Evolutionary conservation across 2,329 filamentous ascomycete species (phyloP), one percentile per base, ranked within the genome.

Genomic region (Colletotrichum aenigma): DNA sequence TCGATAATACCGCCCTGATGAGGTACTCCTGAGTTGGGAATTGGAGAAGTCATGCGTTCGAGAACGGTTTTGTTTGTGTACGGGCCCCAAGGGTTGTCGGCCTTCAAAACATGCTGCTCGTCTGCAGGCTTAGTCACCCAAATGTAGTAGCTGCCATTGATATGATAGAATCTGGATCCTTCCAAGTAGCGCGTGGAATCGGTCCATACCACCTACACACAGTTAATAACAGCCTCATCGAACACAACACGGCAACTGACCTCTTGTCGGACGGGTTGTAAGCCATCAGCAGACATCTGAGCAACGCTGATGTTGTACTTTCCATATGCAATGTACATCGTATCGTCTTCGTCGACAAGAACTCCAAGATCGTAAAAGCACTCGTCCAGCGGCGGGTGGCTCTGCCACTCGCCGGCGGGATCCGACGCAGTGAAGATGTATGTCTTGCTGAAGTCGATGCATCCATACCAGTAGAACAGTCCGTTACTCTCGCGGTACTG

Each of bases 1-100:
- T 90, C 85, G 1, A 92, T 86, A 4, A 92, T 81, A 16, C 88
- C 87, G 1, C 91, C 91, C 79, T 93, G 91, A 74, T 91, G 88
- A 0, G 88, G 86, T 85, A 0, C 83, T 38, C 4, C 90, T 75
- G 0, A 89, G 88, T 2, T 84, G 81, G 0, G 67, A 7, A 89
- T 83, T 9, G 73, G 73, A 7, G 73, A 75, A 0, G 69, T 7
- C 69, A 75, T 75, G 52, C 81, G 79, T 38, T 87, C 79, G 21
- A 87, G 81, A 0, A 91, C 81, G 0, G 85, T 78, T 21, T 85
- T 83, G 28, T 80, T 79, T 34, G 85, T 84, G 79, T 90, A 91
- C 1, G 89, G 88, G 0, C 90, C 89, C 79, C 85, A 89, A 0
- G 87, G 85, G 65, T 82, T 87, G 3, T 82, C 82, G 1, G 87